These are phyloP conservation scores for Fistulifera pelliculosa DNA, from an alignment of 108 stramenopile genomes.

Conservation along the genomic window DNA sequence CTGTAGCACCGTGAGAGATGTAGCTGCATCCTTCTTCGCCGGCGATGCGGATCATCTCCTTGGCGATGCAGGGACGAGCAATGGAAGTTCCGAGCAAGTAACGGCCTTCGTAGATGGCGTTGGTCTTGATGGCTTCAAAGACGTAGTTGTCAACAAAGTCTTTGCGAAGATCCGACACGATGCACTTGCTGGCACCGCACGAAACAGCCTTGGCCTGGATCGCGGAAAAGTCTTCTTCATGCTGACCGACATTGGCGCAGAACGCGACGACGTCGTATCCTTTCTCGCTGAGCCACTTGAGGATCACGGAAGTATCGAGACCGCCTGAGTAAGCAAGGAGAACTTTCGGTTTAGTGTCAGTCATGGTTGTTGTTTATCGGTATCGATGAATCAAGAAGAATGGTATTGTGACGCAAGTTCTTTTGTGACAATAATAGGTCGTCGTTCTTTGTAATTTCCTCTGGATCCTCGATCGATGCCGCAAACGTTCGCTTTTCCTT, in stretches of 20 bases:
- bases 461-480: too few species aligned
- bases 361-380: too few species aligned
- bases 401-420: too few species aligned
- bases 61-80: slow-evolving; percentile 97
- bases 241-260: slow-evolving; percentile 92
- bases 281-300: slow-evolving; percentile 97
- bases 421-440: too few species aligned
- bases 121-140: slow-evolving; percentile 90
- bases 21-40: slow-evolving; percentile 81
- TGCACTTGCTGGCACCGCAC: slow-evolving; percentile 81
- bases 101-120: slow-evolving; percentile 91
- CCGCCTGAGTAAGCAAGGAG: slow-evolving; percentile 95
- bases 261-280: slow-evolving; percentile 97
- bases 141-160: slow-evolving; percentile 96
- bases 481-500: too few species aligned
- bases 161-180: slow-evolving; percentile 88
- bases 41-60: slow-evolving; percentile 97
- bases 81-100: slow-evolving; percentile 94
- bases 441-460: too few species aligned
- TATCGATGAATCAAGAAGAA: too few species aligned
- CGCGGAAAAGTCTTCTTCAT: slow-evolving; percentile 77
- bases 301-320: slow-evolving; percentile 96
- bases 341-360: slow-evolving; percentile 67
- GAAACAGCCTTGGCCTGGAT: slow-evolving; percentile 83
- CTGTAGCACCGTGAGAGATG: slow-evolving; percentile 97